Evolutionary conservation across 805 yeast species (phyloP).

Genomic region (Candida michaelii): DNA sequence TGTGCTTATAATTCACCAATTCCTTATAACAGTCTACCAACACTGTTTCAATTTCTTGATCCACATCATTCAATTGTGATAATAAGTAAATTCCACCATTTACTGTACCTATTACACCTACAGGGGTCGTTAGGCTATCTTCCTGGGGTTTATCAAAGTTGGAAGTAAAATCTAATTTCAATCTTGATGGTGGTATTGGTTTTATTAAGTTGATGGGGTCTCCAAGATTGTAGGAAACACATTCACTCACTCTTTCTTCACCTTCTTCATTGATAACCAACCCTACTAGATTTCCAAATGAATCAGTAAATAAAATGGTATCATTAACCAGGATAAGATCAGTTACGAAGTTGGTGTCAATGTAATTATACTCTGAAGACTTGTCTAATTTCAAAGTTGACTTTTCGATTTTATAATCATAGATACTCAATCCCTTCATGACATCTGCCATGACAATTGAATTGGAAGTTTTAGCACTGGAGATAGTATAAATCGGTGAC

Average conservation of each 20-base stretch:
- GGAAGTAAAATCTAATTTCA: constrained; percentile 8
- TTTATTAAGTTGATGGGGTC: constrained; percentile 28
- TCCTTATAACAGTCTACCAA: constrained; percentile 18
- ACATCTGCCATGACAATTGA: constrained; percentile 18
- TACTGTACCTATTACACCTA: constrained; percentile 27
- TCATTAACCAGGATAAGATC: constrained; percentile 3
- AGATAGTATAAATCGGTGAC: constrained; percentile 14
- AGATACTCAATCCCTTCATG: constrained; percentile 16
- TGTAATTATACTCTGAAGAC: not conserved
- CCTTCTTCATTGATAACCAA: not conserved
- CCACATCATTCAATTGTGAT: constrained; percentile 13
- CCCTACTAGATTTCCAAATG: constrained; percentile 28
- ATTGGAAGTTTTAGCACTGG: constrained; percentile 3
- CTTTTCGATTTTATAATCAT: not conserved
- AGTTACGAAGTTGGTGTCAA: constrained; percentile 9
- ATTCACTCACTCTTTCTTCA: constrained; percentile 10
- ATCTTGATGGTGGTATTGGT: constrained; percentile 2
- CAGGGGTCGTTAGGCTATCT: not conserved
- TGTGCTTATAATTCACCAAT: constrained; percentile 10
- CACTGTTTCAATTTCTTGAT: constrained; percentile 15
- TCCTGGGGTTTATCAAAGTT: constrained; percentile 7
- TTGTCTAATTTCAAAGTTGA: not conserved
- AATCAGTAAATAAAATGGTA: constrained; percentile 23
- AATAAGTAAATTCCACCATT: constrained; percentile 27
- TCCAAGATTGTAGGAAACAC: constrained; percentile 24